phyloP scores from a whole-genome alignment of 768 basidiomycete species.

The Suillus luteus region DNA sequence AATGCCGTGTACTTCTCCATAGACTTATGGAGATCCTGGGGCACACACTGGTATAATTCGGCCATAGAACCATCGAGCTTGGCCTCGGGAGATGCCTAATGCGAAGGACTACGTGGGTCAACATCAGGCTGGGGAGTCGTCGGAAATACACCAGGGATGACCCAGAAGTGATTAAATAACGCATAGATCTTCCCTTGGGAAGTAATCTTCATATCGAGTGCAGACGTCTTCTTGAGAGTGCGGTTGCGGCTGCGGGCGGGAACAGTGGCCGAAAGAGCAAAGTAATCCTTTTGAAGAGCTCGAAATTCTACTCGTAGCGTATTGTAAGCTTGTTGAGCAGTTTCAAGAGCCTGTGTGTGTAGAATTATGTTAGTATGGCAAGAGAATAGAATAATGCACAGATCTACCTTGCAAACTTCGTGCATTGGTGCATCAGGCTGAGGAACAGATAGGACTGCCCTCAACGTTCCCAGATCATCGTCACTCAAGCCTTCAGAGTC shows the following conservation, averaged over 20 bases:
- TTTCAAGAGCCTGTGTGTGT: background rate
- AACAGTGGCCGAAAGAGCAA: background rate
- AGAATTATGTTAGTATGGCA: too few species aligned
- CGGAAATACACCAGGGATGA: background rate
- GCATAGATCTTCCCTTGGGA: background rate
- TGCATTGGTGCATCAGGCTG: background rate
- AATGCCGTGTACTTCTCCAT: conserved; percentile 5
- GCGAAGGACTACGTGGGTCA: background rate
- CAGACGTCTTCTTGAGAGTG: background rate
- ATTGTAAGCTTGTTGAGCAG: background rate
- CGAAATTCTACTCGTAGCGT: background rate
- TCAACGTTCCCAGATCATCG: background rate
- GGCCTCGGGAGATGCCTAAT: background rate
- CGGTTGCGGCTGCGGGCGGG: background rate
- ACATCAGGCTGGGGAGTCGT: background rate
- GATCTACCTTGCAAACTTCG: background rate
- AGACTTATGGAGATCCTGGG: background rate
- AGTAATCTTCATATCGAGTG: background rate
- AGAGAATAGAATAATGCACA: too few species aligned
- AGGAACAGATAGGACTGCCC: background rate
- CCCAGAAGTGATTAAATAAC: conserved; percentile 8
- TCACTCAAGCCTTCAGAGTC: background rate
- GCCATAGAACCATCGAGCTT: background rate
- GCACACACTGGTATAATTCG: background rate
- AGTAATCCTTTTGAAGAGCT: background rate